Evolutionary conservation across 176 grass and related monocot genomes (phyloP).

Genomic region (Aechmea fasciata): DNA sequence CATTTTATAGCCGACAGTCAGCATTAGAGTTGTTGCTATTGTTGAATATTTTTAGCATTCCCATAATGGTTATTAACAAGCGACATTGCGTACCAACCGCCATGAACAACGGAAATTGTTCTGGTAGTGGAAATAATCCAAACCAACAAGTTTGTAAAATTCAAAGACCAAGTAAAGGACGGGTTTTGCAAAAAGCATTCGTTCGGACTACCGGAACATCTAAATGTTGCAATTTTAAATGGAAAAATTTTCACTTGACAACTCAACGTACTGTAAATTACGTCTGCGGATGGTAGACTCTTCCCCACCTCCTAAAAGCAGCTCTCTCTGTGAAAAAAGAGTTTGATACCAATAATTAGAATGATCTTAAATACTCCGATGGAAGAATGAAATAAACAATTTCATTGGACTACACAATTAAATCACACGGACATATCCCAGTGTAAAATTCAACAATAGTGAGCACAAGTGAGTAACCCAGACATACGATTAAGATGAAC

Average conservation of each 20-base stretch:
- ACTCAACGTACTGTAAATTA: slow-evolving; percentile 59
- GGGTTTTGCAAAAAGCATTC: too few relatives aligned
- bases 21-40: too few relatives aligned
- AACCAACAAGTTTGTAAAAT: too few relatives aligned
- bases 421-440: background rate
- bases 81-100: too few relatives aligned
- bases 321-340: slow-evolving; percentile 49
- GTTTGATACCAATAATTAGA: slow-evolving; percentile 16
- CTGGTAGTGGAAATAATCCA: too few relatives aligned
- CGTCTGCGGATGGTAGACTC: slow-evolving; percentile 52
- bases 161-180: too few relatives aligned
- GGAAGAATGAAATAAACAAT: background rate
- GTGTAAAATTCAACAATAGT: background rate
- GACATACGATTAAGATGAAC: background rate
- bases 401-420: background rate
- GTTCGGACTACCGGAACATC: too few relatives aligned
- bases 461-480: background rate
- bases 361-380: background rate
- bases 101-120: too few relatives aligned
- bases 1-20: too few relatives aligned
- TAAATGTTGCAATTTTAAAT: background rate
- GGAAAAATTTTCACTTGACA: background rate
- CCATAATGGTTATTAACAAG: too few relatives aligned
- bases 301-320: slow-evolving; percentile 62
- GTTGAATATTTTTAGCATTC: too few relatives aligned